These are phyloP conservation scores for Kickxella alabastrina DNA, from an alignment of 192 early-diverging fungal species.

Conservation along the genomic window DNA sequence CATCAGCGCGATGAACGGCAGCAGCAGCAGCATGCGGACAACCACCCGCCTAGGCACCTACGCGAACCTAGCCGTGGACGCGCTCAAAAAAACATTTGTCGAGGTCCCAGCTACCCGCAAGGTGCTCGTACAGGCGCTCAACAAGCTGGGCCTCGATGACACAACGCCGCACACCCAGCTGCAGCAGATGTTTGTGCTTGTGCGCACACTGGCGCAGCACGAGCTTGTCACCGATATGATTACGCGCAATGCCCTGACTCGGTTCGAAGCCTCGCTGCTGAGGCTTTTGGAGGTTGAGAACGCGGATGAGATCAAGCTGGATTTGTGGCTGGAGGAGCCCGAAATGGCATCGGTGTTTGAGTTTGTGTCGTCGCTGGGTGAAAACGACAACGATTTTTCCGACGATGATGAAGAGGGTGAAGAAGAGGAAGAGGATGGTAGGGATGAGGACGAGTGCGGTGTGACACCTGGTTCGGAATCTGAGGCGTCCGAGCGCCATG, in stretches of 20 bases:
- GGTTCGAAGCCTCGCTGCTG: constrained; percentile 57
- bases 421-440: constrained; percentile 4
- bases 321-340: constrained; percentile 49
- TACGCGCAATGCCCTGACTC: constrained; percentile 54
- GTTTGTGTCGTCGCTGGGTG: constrained; percentile 40
- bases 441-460: neutral
- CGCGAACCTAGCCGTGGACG: constrained; percentile 57
- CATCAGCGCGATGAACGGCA: constrained; percentile 22
- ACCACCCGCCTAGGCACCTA: constrained; percentile 35
- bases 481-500: constrained; percentile 6
- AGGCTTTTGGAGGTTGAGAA: constrained; percentile 53
- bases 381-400: constrained; percentile 6
- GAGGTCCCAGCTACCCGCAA: constrained; percentile 57
- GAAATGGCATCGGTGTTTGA: constrained; percentile 49
- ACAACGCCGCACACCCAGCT: constrained; percentile 24
- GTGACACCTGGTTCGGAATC: constrained; percentile 21
- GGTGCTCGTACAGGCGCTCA: constrained; percentile 59
- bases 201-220: constrained; percentile 38
- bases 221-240: constrained; percentile 54
- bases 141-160: constrained; percentile 52
- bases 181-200: constrained; percentile 50
- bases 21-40: neutral
- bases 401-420: constrained; percentile 11
- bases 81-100: constrained; percentile 54
- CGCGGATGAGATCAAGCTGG: constrained; percentile 33